phyloP scores from a whole-genome alignment of 306 rosid species.

The Vigna hirtella region DNA sequence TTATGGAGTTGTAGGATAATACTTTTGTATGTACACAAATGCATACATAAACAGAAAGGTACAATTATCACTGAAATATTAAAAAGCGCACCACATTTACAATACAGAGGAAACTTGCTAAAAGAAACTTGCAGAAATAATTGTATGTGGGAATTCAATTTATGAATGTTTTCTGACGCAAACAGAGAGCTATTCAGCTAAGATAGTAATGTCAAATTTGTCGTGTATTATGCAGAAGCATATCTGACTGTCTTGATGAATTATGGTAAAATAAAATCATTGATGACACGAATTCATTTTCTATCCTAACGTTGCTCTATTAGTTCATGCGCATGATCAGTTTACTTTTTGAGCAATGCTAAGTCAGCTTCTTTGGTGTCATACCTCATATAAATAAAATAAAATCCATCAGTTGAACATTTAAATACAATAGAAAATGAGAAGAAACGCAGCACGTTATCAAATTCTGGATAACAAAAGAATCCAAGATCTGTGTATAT shows the following conservation, averaged over 20 bases:
- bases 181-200: background rate
- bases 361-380: background rate
- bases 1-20: constrained; percentile 1
- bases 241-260: background rate
- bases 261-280: background rate
- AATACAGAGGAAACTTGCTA: background rate
- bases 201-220: constrained; percentile 9
- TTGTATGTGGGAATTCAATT: constrained; percentile 14
- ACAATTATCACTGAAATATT: background rate
- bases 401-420: background rate
- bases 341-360: background rate
- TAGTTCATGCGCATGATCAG: background rate
- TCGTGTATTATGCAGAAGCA: background rate
- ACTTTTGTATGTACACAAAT: background rate
- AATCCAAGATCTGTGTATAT: constrained; percentile 34
- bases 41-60: background rate
- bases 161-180: constrained; percentile 7
- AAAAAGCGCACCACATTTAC: background rate
- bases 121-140: constrained; percentile 3
- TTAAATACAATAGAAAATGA: constrained; percentile 17
- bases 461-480: constrained; percentile 30
- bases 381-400: background rate
- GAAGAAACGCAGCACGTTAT: constrained; percentile 19
- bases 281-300: background rate
- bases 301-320: background rate